phyloP scores from a whole-genome alignment of 1,139 yeast species.

The Arxiozyma telluris region DNA sequence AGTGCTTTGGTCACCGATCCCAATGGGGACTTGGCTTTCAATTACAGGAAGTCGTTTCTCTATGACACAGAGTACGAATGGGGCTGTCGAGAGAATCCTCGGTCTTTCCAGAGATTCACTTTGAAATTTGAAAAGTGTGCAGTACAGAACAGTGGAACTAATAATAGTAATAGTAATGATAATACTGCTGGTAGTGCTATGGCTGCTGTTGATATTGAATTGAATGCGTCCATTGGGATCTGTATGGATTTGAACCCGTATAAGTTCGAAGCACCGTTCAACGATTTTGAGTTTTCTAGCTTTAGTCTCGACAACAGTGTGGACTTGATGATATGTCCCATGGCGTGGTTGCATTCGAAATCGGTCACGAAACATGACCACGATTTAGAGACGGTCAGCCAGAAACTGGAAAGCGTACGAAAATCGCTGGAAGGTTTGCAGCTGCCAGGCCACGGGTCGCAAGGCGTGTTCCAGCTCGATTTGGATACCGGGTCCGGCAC shows the following conservation, averaged over 20 bases:
- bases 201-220: conserved; percentile 15
- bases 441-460: conserved; percentile 21
- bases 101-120: conserved; percentile 37
- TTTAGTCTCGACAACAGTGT: conserved; percentile 43
- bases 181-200: no score
- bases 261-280: conserved; percentile 71
- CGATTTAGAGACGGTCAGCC: conserved; percentile 4
- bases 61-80: conserved; percentile 74
- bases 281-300: conserved; percentile 59
- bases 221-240: conserved; percentile 62
- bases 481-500: conserved; percentile 9
- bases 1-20: conserved; percentile 61
- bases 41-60: conserved; percentile 70
- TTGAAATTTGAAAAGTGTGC: conserved; percentile 14
- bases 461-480: conserved; percentile 19
- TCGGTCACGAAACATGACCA: conserved; percentile 30
- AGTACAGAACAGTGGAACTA: neutral
- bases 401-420: conserved; percentile 11
- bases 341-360: conserved; percentile 72
- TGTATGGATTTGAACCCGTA: conserved; percentile 94
- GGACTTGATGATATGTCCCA: conserved; percentile 61
- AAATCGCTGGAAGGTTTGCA: conserved; percentile 11
- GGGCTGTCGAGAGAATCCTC: conserved; percentile 70
- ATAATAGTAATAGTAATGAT: no score
- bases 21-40: conserved; percentile 48